Evolutionary conservation across 371 early-diverging fungal genomes (phyloP).

Genomic region (Chytridiales sp.): DNA sequence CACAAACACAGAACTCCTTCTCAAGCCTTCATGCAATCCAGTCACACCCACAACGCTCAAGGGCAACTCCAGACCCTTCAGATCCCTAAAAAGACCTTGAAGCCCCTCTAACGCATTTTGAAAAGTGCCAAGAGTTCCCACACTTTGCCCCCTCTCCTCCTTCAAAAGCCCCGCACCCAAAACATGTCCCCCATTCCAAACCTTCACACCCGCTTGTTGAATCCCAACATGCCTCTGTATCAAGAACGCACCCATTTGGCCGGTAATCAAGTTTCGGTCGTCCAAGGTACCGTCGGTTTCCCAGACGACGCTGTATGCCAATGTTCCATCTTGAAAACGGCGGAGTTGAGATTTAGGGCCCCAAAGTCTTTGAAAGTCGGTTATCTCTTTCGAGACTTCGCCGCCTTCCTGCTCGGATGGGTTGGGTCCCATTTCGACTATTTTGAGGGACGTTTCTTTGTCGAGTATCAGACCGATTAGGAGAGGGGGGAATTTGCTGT

Average conservation of each 20-base stretch:
- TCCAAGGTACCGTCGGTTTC: slow-evolving; percentile 63
- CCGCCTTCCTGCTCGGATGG: slow-evolving; percentile 52
- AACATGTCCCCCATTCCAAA: slow-evolving; percentile 67
- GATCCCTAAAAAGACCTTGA: slow-evolving; percentile 63
- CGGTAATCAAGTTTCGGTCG: slow-evolving; percentile 72
- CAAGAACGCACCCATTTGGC: slow-evolving; percentile 75
- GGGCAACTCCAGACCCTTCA: slow-evolving; percentile 73
- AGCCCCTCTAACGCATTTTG: slow-evolving; percentile 73
- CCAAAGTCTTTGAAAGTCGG: slow-evolving; percentile 80
- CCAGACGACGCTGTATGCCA: slow-evolving; percentile 78
- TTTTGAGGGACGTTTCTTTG: slow-evolving; percentile 59
- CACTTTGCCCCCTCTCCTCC: slow-evolving; percentile 27
- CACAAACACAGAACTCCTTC: slow-evolving; percentile 72
- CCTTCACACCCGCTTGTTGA: slow-evolving; percentile 50
- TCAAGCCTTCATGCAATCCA: slow-evolving; percentile 64
- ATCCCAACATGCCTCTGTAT: slow-evolving; percentile 66
- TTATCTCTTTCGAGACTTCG: slow-evolving; percentile 43
- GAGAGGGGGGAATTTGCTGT: slow-evolving; percentile 35
- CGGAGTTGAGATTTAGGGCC: slow-evolving; percentile 79
- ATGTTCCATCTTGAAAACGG: slow-evolving; percentile 86
- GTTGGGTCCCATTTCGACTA: slow-evolving; percentile 80
- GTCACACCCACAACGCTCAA: slow-evolving; percentile 70
- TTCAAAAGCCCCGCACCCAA: slow-evolving; percentile 47
- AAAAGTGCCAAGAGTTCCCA: slow-evolving; percentile 41
- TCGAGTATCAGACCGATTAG: slow-evolving; percentile 72